Base-by-base conservation (phyloP, 1,284 basidiomycete species). In the Rhodotorula mucilaginosa region DNA sequence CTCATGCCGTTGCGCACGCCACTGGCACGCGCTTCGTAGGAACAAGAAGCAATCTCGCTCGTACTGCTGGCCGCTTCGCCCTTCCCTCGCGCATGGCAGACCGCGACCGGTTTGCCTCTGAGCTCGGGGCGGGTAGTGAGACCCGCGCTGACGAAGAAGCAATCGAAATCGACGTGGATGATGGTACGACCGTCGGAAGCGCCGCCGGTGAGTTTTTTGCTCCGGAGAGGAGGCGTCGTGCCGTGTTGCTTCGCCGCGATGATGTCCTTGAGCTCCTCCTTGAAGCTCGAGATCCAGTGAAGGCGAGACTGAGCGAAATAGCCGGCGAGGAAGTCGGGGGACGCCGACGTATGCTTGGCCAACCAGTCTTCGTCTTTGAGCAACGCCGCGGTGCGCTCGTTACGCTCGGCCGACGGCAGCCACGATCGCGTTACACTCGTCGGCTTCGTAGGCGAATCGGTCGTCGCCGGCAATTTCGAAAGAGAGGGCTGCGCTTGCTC, bases 81-180 rank as follows among this genome's bases (percentile, higher is more conserved):
- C 16, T 79, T 82, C 0, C 88, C 90, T 76, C 92, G 89, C 5
- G 93, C 93, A 82, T 99, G 96, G 79, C 96, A 99, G 0, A 99
- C 97, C 0, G 95, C 94, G 3, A 90, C 89, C 0, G 96, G 92
- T 79, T 91, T 91, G 1, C 92, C 92, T 64, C 86, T 87, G 56
- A 96, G 81, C 70, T 95, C 85, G 0, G 92, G 91, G 0, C 91
- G 84, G 65, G 85, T 87, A 5, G 91, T 84, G 60, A 96, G 81
- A 0, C 93, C 92, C n/a, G 89, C 93, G 1, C 91, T 89, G 18
- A 97, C 94, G 79, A 99, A 99, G 84, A 98, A 99, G 78, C 90
- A 93, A 80, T 99, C 96, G 78, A 99, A 98, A 81, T 97, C 94
- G 78, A 92, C 92, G 78, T 97, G 94, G 87, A 97, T 90, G 77